Base-by-base conservation (phyloP, 176 grass and related monocot genomes). In the Hyparrhenia diplandra region DNA sequence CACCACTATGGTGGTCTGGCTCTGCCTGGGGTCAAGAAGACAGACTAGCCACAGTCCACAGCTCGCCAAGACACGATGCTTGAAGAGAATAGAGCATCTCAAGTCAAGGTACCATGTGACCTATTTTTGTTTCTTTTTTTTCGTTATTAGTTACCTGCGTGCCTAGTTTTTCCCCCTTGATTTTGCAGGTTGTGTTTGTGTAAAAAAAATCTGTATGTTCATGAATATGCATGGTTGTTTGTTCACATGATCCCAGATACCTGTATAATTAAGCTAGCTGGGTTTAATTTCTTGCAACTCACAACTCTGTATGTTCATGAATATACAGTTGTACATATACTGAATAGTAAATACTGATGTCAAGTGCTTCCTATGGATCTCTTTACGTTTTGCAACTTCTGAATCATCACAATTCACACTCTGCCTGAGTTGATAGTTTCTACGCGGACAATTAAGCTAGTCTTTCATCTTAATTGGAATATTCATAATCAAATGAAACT, bases 331-430 rank as follows among this genome's bases (percentile, higher is more conserved):
- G 43, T 72, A 87, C 57, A 74, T 68, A 43, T 29, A 77, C 25
- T 88, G 24, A 68, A n/a, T n/a, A n/a, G n/a, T n/a, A n/a, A n/a
- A n/a, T n/a, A n/a, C 25, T 88, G 24, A 68, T 80, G 29, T 52
- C 21, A 65, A 73, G 37, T 74, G 29, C 60, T 84, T 67, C 49
- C 8, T 36, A 24, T 80, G 75, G 78, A 74, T 67, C 42, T 61
- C 23, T 79, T 64, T 61, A 78, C 43, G 20, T 28, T 84, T 34
- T 36, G 36, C 18, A 13, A 52, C 39, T 84, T 51, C 28, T 0
- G 39, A 27, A 69, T 80, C 49, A 40, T 18, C 46, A 49, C 20
- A 36, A 0, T 78, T n/a, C 42, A 45, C 20, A 47, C 1, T 73
- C 57, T 78, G 10, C 32, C 77, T 12, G 1, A 30, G 5, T 65